Evolutionary conservation across 306 rosid genomes (phyloP), one percentile per base, ranked within the genome.

Genomic region (Phaseolus lunatus): DNA sequence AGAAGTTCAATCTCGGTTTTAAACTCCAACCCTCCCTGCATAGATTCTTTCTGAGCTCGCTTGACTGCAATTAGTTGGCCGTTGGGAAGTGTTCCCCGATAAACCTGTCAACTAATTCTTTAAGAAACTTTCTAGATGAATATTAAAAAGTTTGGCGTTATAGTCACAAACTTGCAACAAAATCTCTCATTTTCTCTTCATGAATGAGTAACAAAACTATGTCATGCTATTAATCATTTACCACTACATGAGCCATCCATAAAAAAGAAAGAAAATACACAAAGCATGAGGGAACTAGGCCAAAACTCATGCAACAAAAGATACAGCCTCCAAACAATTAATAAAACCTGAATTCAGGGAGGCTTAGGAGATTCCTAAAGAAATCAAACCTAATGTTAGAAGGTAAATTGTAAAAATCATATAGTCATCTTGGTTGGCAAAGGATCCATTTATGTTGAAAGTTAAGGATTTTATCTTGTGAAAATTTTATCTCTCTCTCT

Each of bases 1-100:
- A 93, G 85, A 67, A 93, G 92, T 77, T 90, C 98, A 78, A 93
- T 90, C 87, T 93, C 98, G 11, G 87, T 87, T 74, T 82, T 93
- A 72, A 93, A 93, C 83, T 93, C 90, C 26, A 80, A 29, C 2
- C 77, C 90, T 41, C 91, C 93, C 61, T 89, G 96, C 82, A 71
- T 77, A 2, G 98, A 89, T 73, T 86, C 94, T 56, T 67, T 67
- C 67, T 70, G 79, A 53, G 94, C 87, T 72, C 91, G 72, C 79
- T 93, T 93, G 35, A 93, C 75, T 0, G 98, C 98, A 19, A 93
- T 75, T 48, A 85, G 45, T 54, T 86, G 64, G 16, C 96, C 98
- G 0, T 81, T 73, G 13, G 84, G 84, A 80, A 91, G 94, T 80
- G 75, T 73, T 67, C 93, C 96, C 1, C 84, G 84, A 75, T 89